A percentile compares a stretch with the other conserved stretches of the same genome.
Conservation (phyloP, 345 rosid genomes). For the Alliaria petiolata region DNA sequence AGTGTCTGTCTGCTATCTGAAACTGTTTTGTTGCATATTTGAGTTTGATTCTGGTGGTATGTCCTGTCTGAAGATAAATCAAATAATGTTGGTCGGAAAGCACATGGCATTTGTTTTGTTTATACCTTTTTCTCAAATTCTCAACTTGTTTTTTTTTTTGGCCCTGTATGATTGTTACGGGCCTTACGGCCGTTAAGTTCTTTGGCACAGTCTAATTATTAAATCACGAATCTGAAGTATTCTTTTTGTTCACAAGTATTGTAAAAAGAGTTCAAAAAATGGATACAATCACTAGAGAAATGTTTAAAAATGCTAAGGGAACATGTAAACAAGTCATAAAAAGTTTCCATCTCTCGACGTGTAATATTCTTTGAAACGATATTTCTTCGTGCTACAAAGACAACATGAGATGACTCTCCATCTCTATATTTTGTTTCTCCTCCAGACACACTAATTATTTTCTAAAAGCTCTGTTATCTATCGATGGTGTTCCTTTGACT, state of each 20-base stretch:
- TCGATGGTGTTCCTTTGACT: too few relatives aligned
- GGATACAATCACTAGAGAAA: too few relatives aligned
- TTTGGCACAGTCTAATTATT: conserved; percentile 13
- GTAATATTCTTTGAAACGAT: too few relatives aligned
- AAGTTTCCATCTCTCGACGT: too few relatives aligned
- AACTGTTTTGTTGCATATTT: conserved; percentile 15
- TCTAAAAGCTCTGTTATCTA: too few relatives aligned
- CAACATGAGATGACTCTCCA: too few relatives aligned
- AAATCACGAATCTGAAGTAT: background rate
- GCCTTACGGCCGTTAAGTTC: conserved; percentile 21
- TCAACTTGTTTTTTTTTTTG: conserved; percentile 11
- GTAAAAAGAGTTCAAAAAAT: too few relatives aligned
- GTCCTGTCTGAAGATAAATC: conserved; percentile 22
- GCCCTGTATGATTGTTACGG: conserved; percentile 21
- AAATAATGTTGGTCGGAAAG: conserved; percentile 24
- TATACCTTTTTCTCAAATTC: conserved; percentile 1
- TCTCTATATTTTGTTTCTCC: too few relatives aligned
- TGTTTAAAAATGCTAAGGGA: too few relatives aligned
- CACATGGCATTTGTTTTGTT: conserved; percentile 26
- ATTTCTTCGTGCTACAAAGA: too few relatives aligned
- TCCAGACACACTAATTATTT: too few relatives aligned
- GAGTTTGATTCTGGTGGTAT: conserved; percentile 24
- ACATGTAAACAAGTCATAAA: too few relatives aligned
- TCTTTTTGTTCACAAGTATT: background rate
- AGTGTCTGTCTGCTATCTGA: background rate